Evolutionary conservation across 1,284 basidiomycete species (phyloP), one percentile per base, ranked within the genome.

Genomic region (Sparassis latifolia): DNA sequence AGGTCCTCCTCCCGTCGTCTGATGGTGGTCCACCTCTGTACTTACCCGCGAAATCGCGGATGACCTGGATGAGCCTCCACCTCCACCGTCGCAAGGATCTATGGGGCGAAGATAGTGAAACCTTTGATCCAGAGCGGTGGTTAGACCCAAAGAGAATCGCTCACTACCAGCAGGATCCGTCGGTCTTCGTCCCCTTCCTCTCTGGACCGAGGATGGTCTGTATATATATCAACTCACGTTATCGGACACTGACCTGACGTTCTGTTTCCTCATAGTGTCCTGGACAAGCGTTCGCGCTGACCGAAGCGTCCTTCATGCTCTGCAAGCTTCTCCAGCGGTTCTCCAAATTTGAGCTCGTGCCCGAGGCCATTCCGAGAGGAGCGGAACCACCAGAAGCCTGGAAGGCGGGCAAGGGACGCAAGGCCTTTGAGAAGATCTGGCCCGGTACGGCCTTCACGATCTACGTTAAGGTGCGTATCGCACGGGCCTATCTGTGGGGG

Each of bases 51-150:
- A 33, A 33, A n/a, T 44, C 45, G 28, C 50, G 50, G 30, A 29
- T 51, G 45, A 51, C 31, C 30, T 51, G 50, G 50, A 35, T 51
- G 29, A 43, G 37, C 9, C 57, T 58, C 50, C 52, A 50, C 29
- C 57, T 60, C 55, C 60, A 62, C 41, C 58, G 60, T 4, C 52
- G 60, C 30, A 49, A 37, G 35, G 60, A 62, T 42, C 58, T 55
- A 43, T 62, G 60, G 60, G 60, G 60, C 30, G 56, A 52, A 7
- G 39, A 38, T n/a, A 39, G 28, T 20, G 27, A 45, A 33, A 61
- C 69, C 51, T 83, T 82, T 56, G 79, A 82, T 52, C 81, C 80
- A 0, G 76, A 80, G 53, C 69, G 81, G 4, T 82, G 79, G 69
- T 55, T 81, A 40, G 79, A 81, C 60, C 44, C 44, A 30, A 66